A percentile compares a stretch with the other conserved stretches of the same genome.
Evolutionary conservation across 1,284 basidiomycete species (phyloP).

Genomic region (Puccinia hordei): DNA sequence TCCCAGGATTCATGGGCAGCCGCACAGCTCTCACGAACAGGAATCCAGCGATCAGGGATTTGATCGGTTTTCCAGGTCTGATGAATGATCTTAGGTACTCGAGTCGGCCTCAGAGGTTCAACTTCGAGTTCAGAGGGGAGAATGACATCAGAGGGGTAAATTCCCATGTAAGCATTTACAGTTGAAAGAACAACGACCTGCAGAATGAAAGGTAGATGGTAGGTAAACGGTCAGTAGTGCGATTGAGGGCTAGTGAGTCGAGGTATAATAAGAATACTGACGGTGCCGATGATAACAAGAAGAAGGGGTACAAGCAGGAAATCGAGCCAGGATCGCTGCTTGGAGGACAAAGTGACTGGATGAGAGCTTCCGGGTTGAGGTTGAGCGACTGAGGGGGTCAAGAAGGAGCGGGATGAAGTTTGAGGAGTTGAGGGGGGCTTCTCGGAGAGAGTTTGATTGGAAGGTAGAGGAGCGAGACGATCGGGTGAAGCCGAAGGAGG

Average conservation of each 20-base stretch:
- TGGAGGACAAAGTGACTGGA: background rate
- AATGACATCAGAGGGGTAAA: conserved; percentile 25
- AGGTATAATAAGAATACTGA: background rate
- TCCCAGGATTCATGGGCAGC: conserved; percentile 71
- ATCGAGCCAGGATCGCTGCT: conserved; percentile 25
- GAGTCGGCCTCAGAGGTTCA: conserved; percentile 42
- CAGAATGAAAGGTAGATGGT: background rate
- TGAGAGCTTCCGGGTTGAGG: background rate
- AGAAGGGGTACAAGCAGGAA: conserved; percentile 10
- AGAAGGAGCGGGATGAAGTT: background rate
- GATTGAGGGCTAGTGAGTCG: background rate
- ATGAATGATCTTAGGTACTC: conserved; percentile 87
- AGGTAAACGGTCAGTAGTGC: background rate
- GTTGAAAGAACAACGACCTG: conserved; percentile 39
- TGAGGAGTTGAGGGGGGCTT: too few relatives aligned
- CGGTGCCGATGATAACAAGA: conserved; percentile 30
- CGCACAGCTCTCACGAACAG: conserved; percentile 59
- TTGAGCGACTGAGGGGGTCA: background rate
- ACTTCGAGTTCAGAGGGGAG: conserved; percentile 18
- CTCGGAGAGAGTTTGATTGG: background rate
- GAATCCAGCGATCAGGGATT: conserved; percentile 80
- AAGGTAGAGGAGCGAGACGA: background rate
- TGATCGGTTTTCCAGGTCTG: conserved; percentile 96
- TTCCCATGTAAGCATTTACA: conserved; percentile 32
- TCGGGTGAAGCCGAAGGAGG: background rate